These are phyloP conservation scores for Cladorrhinum sp. DNA, from an alignment of 2,329 filamentous ascomycete species.

Conservation along the genomic window DNA sequence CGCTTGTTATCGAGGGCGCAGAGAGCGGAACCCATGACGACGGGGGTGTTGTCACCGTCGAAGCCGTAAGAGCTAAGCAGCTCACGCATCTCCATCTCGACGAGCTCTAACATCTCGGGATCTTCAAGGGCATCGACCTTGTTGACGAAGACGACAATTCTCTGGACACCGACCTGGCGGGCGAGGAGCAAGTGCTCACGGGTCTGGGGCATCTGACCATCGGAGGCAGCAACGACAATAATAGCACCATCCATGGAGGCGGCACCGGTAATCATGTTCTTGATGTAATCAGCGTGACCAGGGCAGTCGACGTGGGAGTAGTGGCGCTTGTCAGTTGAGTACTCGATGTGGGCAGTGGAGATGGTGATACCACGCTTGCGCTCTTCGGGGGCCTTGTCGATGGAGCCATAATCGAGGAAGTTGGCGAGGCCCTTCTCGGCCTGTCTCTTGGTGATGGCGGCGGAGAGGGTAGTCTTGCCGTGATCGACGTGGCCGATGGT, in stretches of 20 bases:
- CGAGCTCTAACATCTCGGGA: conserved; percentile 98
- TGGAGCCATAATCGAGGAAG: conserved; percentile 96
- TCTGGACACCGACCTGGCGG: conserved; percentile 96
- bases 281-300: conserved; percentile 99
- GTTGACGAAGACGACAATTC: conserved; percentile 99
- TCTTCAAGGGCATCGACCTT: conserved; percentile 98
- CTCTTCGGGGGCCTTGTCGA: conserved; percentile 99
- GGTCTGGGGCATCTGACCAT: conserved; percentile 99
- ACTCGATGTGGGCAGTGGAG: conserved; percentile 97
- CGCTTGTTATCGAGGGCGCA: conserved; percentile 86
- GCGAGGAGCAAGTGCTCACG: conserved; percentile 96
- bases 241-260: conserved; percentile 99
- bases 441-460: conserved; percentile 98
- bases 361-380: conserved; percentile 99
- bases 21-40: conserved; percentile 94
- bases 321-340: conserved; percentile 88
- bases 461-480: conserved; percentile 87
- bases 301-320: conserved; percentile 99
- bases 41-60: conserved; percentile 96
- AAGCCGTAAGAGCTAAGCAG: conserved; percentile 90
- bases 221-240: conserved; percentile 96
- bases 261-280: conserved; percentile 99
- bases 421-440: conserved; percentile 88
- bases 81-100: conserved; percentile 99
- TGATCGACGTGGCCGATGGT: conserved; percentile 97